Evolutionary conservation across 805 yeast species (phyloP).

Genomic region (Kazachstania bromeliacearum): DNA sequence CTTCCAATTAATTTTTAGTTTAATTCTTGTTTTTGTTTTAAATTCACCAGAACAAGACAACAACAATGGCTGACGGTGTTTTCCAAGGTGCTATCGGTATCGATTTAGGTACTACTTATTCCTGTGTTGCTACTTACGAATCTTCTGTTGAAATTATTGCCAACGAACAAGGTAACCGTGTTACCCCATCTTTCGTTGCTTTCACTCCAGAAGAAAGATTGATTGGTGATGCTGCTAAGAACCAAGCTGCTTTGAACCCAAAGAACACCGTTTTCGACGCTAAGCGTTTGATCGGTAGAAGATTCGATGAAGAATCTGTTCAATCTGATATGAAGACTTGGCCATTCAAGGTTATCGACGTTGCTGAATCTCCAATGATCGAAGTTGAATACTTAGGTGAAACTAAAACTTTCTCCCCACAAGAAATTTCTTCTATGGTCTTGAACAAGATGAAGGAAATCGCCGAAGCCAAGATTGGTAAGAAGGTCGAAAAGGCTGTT

Average conservation of each 20-base stretch:
- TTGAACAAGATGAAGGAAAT: conserved; percentile 82
- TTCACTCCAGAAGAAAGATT: conserved; percentile 88
- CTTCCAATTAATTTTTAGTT: neutral
- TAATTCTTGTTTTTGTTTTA: neutral
- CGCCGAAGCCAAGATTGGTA: conserved; percentile 83
- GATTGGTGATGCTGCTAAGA: conserved; percentile 95
- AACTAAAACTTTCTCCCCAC: conserved; percentile 81
- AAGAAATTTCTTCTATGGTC: conserved; percentile 92
- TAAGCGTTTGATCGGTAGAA: conserved; percentile 90
- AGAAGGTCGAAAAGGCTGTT: conserved; percentile 78
- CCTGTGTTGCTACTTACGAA: conserved; percentile 92
- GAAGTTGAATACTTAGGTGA: conserved; percentile 79
- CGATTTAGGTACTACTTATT: conserved; percentile 90
- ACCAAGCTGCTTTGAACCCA: conserved; percentile 94
- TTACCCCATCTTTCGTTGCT: conserved; percentile 93
- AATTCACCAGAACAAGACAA: neutral
- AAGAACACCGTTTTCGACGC: conserved; percentile 83
- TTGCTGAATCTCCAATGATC: conserved; percentile 69
- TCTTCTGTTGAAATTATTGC: conserved; percentile 94
- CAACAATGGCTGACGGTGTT: conserved; percentile 90
- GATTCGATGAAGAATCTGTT: conserved; percentile 71
- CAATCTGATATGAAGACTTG: conserved; percentile 70
- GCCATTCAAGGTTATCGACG: conserved; percentile 75
- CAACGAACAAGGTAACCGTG: conserved; percentile 97
- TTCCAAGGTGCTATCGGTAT: conserved; percentile 99